These are phyloP conservation scores for Plasmodium billcollinsi DNA, from an alignment of 169 alveolate genomes.

Conservation along the genomic window DNA sequence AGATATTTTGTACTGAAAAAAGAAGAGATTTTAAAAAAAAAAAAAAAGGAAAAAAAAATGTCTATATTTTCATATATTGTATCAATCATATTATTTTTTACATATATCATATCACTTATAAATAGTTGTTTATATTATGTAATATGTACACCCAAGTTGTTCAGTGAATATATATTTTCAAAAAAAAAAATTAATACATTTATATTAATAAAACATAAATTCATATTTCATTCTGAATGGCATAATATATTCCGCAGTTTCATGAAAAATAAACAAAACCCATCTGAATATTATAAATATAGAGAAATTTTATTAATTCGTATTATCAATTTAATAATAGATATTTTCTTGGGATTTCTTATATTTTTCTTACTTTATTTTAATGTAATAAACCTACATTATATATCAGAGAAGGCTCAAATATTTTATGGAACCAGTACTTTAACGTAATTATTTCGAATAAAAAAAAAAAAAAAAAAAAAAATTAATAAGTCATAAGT, in stretches of 20 bases:
- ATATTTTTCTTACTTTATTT: constrained; percentile 6
- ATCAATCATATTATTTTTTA: constrained; percentile 6
- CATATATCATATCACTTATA: constrained; percentile 36
- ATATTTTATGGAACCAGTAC: constrained; percentile 32
- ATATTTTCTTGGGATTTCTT: constrained; percentile 9
- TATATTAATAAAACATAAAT: constrained; percentile 19
- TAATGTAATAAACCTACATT: constrained; percentile 9
- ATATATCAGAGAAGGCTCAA: constrained; percentile 9
- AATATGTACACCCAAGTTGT: background rate
- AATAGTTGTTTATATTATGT: constrained; percentile 16
- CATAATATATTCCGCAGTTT: constrained; percentile 15
- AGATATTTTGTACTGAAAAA: background rate
- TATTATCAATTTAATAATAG: constrained; percentile 12
- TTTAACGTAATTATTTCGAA: constrained; percentile 20
- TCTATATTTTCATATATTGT: background rate
- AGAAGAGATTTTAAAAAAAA: background rate
- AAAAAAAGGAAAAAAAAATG: background rate
- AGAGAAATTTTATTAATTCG: constrained; percentile 53
- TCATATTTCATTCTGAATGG: constrained; percentile 40
- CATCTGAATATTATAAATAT: constrained; percentile 17
- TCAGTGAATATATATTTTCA: constrained; percentile 2
- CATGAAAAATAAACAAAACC: constrained; percentile 19
- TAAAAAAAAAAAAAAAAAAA: too few relatives aligned
- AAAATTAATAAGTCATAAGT: too few relatives aligned
- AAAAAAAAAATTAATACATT: constrained; percentile 12